A percentile compares a stretch with the other conserved stretches of the same genome.
These are phyloP conservation scores for Phialophora verrucosa DNA, from an alignment of 2,329 filamentous ascomycete species.

Conservation along the genomic window DNA sequence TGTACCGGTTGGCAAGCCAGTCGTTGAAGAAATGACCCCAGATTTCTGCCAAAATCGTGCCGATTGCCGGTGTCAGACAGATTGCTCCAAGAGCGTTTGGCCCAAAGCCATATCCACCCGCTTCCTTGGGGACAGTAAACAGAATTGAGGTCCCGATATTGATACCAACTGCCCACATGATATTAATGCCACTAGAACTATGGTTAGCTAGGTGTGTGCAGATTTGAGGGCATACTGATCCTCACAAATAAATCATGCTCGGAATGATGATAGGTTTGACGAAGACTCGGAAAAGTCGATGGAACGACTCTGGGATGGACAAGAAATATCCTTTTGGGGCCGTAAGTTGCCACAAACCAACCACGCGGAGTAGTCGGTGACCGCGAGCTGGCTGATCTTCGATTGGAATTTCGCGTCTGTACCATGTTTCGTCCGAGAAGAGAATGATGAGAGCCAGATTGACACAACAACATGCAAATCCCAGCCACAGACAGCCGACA, in stretches of 20 bases:
- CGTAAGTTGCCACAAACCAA: not conserved
- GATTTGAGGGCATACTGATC: not conserved
- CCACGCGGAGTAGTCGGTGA: not conserved
- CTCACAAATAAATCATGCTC: slow-evolving; percentile 44
- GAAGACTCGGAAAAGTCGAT: slow-evolving; percentile 46
- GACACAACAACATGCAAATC: slow-evolving; percentile 38
- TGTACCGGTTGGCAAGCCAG: slow-evolving; percentile 49
- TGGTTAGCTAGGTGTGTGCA: not conserved
- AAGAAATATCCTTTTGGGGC: slow-evolving; percentile 40
- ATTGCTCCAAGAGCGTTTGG: slow-evolving; percentile 58
- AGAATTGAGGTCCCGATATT: slow-evolving; percentile 62
- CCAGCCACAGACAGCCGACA: slow-evolving; percentile 45
- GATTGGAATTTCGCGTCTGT: not conserved
- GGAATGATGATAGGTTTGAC: slow-evolving; percentile 41
- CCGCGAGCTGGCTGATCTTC: not conserved
- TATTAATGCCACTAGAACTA: slow-evolving; percentile 35
- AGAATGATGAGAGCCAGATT: slow-evolving; percentile 42
- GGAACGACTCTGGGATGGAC: slow-evolving; percentile 42
- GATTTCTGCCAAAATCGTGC: slow-evolving; percentile 59
- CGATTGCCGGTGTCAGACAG: slow-evolving; percentile 64
- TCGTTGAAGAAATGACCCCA: slow-evolving; percentile 64
- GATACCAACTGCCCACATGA: slow-evolving; percentile 55
- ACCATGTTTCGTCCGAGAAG: not conserved
- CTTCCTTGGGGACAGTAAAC: slow-evolving; percentile 47
- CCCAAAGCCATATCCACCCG: slow-evolving; percentile 53